Base-by-base conservation (phyloP, 2,329 filamentous ascomycete genomes). In the Diplodia sapinea region DNA sequence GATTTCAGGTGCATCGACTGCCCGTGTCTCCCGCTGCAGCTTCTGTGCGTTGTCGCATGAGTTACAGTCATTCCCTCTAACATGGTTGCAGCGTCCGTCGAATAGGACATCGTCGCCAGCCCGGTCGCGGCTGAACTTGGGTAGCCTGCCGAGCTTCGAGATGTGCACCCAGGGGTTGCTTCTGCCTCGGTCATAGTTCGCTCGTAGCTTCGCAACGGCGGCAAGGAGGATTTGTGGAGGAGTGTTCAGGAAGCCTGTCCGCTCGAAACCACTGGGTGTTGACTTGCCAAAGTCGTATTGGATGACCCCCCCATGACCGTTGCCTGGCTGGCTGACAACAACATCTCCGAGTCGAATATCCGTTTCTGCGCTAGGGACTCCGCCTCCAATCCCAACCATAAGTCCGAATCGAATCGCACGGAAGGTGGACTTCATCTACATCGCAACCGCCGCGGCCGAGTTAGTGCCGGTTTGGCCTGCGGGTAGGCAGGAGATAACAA, bases 341-440 rank as follows among this genome's bases (percentile, higher is more conserved):
- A 74, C 71, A 26, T 74, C 73, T 11, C 73, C 73, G 20, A 74
- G 72, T 31, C 73, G 69, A 12, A 74, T 70, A 55, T 74, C 73
- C 50, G 50, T 54, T 49, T 69, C 65, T 4, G 23, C 52, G 43
- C 68, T 70, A 11, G 72, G 71, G n/a, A 73, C 72, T 26, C 73
- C 73, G 33, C 78, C 78, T 0, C 79, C 81, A 47, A 84, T 79
- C 20, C 81, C 81, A 0, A 84, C 80, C 75, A 84, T 77, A 1
- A 84, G 72, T 2, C 76, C 76, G 49, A 82, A 74, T 23, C 71
- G 73, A 38, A 82, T 78, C 1, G 26, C 49, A 6, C 61, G 68
- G 68, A 81, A 82, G 4, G 73, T 74, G 6, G 69, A 62, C 15
- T 67, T 65, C 72, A 80, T 77, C 20, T 74, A 69, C 29, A 68